Evolutionary conservation across 176 grass and related monocot genomes (phyloP).

Genomic region (Poa pratensis): DNA sequence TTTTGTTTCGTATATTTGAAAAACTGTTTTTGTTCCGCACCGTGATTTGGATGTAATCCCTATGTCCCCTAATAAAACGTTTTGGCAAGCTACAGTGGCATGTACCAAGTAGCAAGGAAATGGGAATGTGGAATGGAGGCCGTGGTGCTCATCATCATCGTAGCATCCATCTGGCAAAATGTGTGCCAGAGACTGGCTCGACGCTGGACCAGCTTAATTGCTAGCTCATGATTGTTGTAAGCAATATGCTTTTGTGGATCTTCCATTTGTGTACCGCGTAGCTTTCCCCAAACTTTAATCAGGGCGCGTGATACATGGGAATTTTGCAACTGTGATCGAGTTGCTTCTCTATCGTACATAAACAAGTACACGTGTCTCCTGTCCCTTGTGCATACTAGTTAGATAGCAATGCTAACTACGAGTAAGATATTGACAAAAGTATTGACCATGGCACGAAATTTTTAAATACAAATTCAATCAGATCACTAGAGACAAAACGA

Average conservation of each 20-base stretch:
- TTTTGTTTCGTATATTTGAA: too few species aligned
- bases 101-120: background rate
- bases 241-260: background rate
- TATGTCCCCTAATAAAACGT: too few species aligned
- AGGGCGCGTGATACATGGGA: conserved; percentile 30
- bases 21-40: too few species aligned
- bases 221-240: conserved; percentile 41
- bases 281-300: conserved; percentile 32
- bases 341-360: background rate
- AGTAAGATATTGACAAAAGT: too few species aligned
- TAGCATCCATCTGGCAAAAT: conserved; percentile 19
- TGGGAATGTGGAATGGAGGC: conserved; percentile 14
- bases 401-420: too few species aligned
- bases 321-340: background rate
- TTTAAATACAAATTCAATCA: too few species aligned
- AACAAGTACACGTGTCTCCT: background rate
- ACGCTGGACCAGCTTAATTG: conserved; percentile 48
- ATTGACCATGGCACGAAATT: too few species aligned
- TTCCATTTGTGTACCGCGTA: background rate
- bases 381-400: too few species aligned
- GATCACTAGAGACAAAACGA: too few species aligned
- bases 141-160: conserved; percentile 41
- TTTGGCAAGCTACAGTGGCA: too few species aligned
- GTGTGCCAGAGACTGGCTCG: background rate
- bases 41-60: too few species aligned